phyloP scores from a whole-genome alignment of 768 basidiomycete genomes.

The Hericium erinaceus region DNA sequence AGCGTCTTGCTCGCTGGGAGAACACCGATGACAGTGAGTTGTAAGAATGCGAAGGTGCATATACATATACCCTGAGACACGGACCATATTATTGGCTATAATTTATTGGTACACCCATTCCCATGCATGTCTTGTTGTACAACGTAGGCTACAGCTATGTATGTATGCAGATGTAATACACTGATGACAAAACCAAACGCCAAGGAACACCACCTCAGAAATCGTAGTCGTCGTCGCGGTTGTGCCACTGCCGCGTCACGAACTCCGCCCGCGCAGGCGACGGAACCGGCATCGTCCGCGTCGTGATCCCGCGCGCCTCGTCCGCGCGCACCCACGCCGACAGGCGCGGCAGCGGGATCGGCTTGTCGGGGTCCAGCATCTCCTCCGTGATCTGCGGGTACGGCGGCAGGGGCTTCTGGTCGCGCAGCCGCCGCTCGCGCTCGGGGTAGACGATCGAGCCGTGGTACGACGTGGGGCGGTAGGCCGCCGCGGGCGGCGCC shows the following conservation, averaged over 20 bases:
- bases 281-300: not conserved
- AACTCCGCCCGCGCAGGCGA: not conserved
- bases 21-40: not conserved
- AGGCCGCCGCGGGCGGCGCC: not conserved
- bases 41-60: not conserved
- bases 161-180: not conserved
- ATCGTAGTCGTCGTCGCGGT: not conserved
- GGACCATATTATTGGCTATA: not conserved
- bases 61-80: not conserved
- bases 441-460: not conserved
- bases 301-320: not conserved
- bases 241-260: too few relatives aligned
- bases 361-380: conserved; percentile 2
- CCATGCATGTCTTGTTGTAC: not conserved
- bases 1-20: not conserved
- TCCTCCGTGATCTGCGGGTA: not conserved
- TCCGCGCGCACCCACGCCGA: conserved; percentile 2
- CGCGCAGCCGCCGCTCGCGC: not conserved
- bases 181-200: too few relatives aligned
- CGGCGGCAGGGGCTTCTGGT: not conserved
- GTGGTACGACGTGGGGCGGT: not conserved
- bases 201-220: not conserved
- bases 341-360: conserved; percentile 2
- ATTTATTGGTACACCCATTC: not conserved
- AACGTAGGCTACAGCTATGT: not conserved